Base-by-base conservation (phyloP, 306 rosid genomes). In the Comarum palustre region DNA sequence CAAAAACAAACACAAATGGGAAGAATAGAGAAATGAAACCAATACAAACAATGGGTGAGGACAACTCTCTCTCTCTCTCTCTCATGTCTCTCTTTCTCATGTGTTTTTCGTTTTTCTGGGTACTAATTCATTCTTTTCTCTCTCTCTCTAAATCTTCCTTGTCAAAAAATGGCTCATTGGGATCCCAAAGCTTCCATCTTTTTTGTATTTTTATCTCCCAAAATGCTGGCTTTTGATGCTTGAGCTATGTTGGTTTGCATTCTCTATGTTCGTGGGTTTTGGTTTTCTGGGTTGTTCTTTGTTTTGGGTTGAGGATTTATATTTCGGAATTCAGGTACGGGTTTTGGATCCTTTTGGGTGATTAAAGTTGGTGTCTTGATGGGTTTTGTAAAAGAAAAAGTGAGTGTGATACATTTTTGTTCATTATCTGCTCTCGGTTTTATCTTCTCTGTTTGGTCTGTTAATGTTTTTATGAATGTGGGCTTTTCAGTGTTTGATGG, bases 101-200 rank as follows among this genome's bases (percentile, higher is more conserved):
- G 86, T 80, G 85, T 87, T 85, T 73, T 82, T 88, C 81, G 80
- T 81, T 79, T 64, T 86, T 71, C 54, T 84, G 77, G 81, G 74
- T 79, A 59, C 39, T 36, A 1, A 36, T 36, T 36, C 39, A 73
- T 77, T 75, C 57, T 73, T 14, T 51, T 82, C 78, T 76, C 64
- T 82, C 78, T 76, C 64, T 85, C 76, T 76, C 77, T 65, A 71
- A 78, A 85, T 88, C 91, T 84, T 78, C 84, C 76, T 78, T 57
- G 84, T 81, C 7, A 79, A 83, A 86, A 84, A 85, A 39, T 90
- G 91, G 81, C 84, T 86, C 86, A 83, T 84, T 50, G 79, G 81
- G 93, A 86, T 86, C 91, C 87, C 87, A 80, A 90, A 85, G 68
- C 42, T 78, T 81, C 79, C 80, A 81, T 64, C 78, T 77, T 81